Base-by-base conservation (phyloP, 1,284 basidiomycete genomes). In the Coriolopsis trogii region DNA sequence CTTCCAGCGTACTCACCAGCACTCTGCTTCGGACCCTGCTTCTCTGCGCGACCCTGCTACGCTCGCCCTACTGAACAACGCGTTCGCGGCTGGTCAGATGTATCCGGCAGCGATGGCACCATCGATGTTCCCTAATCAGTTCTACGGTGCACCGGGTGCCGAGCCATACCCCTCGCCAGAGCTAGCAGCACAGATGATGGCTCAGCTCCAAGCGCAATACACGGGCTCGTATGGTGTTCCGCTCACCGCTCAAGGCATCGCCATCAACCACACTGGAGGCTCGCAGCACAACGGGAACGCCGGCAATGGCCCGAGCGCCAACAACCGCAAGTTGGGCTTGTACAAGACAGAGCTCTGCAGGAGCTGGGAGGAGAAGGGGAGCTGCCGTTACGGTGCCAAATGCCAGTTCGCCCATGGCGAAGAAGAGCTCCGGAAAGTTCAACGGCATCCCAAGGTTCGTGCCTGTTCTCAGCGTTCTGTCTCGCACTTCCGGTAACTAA, bases 271-370 rank as follows among this genome's bases (percentile, higher is more conserved):
- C 52, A 60, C 61, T 2, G 56, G 57, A 4, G 34, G 52, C 41
- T 46, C 57, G 2, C 72, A 71, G 44, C 53, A 58, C 3, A 57
- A 55, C 41, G 53, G 74, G 67, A 46, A 46, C 4, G 64, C 48
- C 13, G 67, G 68, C 30, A 70, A 73, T 44, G 91, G 91, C 0
- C 91, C 91, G 7, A 92, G 89, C 55, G 87, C 90, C 4, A 93
- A 92, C 70, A 95, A 94, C 65, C 80, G 89, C 59, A 95, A 95
- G 73, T 70, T 91, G 28, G 90, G 89, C 20, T 67, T 95, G 41
- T 95, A 95, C 79, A 95, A 95, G 79, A 95, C 93, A 0, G 93
- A 95, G 67, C 63, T 95, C 29, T 95, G 93, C 71, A 78, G 93
- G 56, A 93, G 91, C 67, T 95, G 93, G 92, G 93, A 94, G 68